Base-by-base conservation (phyloP, 75 land plant species). In the Selaginella moellendorffii region DNA sequence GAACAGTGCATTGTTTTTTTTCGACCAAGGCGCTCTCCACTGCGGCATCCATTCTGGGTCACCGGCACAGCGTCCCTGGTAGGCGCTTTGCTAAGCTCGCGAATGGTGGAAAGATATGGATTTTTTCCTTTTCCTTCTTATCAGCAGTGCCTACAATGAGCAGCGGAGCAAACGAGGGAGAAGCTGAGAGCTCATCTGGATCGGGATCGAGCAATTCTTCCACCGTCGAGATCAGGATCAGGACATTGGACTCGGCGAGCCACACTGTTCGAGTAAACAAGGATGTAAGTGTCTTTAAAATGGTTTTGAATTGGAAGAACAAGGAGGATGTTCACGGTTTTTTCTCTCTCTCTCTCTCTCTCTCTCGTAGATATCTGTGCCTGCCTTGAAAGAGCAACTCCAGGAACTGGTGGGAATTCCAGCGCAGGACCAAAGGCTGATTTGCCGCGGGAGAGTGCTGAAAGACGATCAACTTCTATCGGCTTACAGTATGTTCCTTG, bases 401-500 rank as follows among this genome's bases (percentile, higher is more conserved):
- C 90, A 90, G 54, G 56, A 75, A 31, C 76, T 82, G 2, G 95
- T 90, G 22, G 96, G 96, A 12, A 84, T 95, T n/a, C 68, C 83
- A 28, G 74, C 82, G 24, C 88, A 82, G 42, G 90, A 84, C 66
- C 99, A 95, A 67, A 78, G 99, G 0, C 72, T 95, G 24, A 95
- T 95, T 61, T 95, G 87, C 30, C 77, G 91, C 25, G 99, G 99
- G 26, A 90, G 81, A 66, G 99, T 95, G 30, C 75, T 95, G 61
- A 89, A 84, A 71, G 99, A 95, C 71, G 88, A 95, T 63, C 86
- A 95, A 29, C 78, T 81, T 21, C 79, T 95, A 25, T 90, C 91
- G 2, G 81, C 82, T 10, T 95, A 89, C 67, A 90, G 99, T 95
- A 95, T 95, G 87, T 85, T 78, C 22, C 8, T 36, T 36, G 14